Evolutionary conservation across 2,329 filamentous ascomycete genomes (phyloP).

Genomic region (Botrytis medusae): DNA sequence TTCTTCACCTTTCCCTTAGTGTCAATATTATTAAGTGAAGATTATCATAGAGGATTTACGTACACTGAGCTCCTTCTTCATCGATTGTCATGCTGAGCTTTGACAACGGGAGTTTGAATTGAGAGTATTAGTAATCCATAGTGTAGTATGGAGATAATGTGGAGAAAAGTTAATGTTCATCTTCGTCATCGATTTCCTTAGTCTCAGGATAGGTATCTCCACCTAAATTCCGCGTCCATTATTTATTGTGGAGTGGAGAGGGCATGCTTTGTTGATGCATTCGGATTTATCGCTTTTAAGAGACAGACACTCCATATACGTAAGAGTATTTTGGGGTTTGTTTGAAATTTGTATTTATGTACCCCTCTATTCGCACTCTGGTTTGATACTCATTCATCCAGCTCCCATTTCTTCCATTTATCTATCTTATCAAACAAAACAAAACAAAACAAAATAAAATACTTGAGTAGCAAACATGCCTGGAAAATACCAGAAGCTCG

Average conservation of each 20-base stretch:
- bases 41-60: neutral
- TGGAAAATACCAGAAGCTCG: constrained; percentile 36
- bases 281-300: constrained; percentile 7
- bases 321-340: neutral
- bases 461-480: constrained; percentile 10
- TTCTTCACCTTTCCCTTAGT: neutral
- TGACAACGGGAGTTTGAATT: neutral
- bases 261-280: neutral
- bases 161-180: neutral
- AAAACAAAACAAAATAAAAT: neutral
- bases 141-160: neutral
- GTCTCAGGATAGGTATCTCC: neutral
- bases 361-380: neutral
- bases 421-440: neutral
- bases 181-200: neutral
- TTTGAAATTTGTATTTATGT: neutral
- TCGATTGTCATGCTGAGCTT: neutral
- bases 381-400: neutral
- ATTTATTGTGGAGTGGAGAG: neutral
- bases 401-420: neutral
- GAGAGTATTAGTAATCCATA: neutral
- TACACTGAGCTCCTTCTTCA: neutral
- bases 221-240: neutral
- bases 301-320: neutral
- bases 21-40: neutral